Evolutionary conservation across 768 basidiomycete genomes (phyloP), one percentile per base, ranked within the genome.

Genomic region (Cyathus striatus): DNA sequence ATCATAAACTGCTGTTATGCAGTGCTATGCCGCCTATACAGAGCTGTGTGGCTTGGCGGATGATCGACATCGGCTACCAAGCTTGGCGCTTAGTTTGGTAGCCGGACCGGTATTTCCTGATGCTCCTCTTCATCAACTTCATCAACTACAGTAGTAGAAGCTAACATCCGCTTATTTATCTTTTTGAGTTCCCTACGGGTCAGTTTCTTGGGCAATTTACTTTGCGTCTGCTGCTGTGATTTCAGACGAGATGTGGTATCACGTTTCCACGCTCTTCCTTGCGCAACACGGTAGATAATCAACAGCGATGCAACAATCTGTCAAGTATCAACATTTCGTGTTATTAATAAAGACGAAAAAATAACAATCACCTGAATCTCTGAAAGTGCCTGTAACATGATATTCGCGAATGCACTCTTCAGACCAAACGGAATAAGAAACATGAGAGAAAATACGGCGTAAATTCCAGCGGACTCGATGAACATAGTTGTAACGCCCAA

Each of bases 401-500:
- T 25, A 3, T 47, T 47, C 2, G 44, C 40, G 17, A 51, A 40
- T 2, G 50, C 48, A 23, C 35, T 47, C 6, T 21, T 38, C 16
- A 51, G 12, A 12, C 43, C 42, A 3, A 49, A 41, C 3, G 46
- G 47, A 10, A 51, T 38, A 13, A 57, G 23, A 36, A 48, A 47
- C 17, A 41, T 22, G 10, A 49, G 14, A 16, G 44, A 23, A 10
- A 45, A 23, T 7, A 52, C 36, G 14, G 47, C 47, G 27, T 50
- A 32, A 10, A 52, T 24, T 5, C 27, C 40, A 2, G 49, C 54
- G 1, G 54, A 55, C 38, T 55, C 54, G 22, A 55, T 44, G 23
- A 55, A 27, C 23, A 55, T 52, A 1, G 54, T 43, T 2, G 45
- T 25, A 5, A 55, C 44, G 24, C 51, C 45, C 3, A 49, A 52